These are phyloP conservation scores for Suhomyces xylopsoci DNA, from an alignment of 805 yeast genomes.

Conservation along the genomic window DNA sequence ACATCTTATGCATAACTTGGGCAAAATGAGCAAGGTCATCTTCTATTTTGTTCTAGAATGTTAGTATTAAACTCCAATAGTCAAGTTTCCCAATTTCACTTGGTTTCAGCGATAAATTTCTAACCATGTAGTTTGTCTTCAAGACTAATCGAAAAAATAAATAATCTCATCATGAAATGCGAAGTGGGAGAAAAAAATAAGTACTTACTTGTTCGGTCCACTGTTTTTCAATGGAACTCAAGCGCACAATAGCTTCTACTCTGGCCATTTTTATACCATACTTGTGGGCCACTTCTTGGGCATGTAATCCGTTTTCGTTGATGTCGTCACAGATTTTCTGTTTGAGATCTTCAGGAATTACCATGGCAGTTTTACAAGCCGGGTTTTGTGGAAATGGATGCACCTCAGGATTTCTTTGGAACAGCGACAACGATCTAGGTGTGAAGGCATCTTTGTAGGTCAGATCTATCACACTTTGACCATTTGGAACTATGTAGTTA, in stretches of 20 bases:
- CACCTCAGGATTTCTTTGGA: constrained; percentile 29
- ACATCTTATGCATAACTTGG: constrained; percentile 66
- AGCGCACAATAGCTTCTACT: constrained; percentile 79
- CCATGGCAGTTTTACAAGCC: constrained; percentile 62
- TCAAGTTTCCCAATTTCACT: not conserved
- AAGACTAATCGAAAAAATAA: constrained; percentile 68
- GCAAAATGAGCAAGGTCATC: constrained; percentile 60
- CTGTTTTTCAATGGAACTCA: constrained; percentile 61
- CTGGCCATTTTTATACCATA: constrained; percentile 82
- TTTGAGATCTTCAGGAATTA: constrained; percentile 59
- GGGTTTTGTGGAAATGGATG: constrained; percentile 83
- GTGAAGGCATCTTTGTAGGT: constrained; percentile 22
- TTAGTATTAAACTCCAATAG: constrained; percentile 6
- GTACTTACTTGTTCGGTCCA: constrained; percentile 61
- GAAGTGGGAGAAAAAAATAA: not conserved
- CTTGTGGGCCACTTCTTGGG: constrained; percentile 73
- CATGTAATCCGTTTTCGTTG: constrained; percentile 48
- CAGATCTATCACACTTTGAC: constrained; percentile 27
- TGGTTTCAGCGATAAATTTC: constrained; percentile 25
- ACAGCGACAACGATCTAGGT: constrained; percentile 11
- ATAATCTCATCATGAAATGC: constrained; percentile 44
- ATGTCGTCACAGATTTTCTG: constrained; percentile 56
- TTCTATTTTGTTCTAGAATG: constrained; percentile 9
- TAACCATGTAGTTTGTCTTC: constrained; percentile 63
- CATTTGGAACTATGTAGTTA: constrained; percentile 65